Conservation (phyloP, 2,329 filamentous ascomycete genomes). For the Aureobasidium pullulans region DNA sequence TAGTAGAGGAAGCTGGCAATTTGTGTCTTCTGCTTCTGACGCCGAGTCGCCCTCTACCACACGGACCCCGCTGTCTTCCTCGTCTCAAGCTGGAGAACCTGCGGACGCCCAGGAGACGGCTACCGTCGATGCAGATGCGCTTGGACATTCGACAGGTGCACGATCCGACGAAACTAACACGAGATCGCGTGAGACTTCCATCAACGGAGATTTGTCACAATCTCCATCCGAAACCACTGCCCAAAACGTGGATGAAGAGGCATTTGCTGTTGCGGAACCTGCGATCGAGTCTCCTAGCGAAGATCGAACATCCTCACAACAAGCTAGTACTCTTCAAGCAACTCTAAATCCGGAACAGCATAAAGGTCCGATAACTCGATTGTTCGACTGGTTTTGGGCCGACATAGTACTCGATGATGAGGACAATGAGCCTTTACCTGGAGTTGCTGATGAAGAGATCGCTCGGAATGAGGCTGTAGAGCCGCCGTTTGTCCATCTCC, state of each 20-base stretch:
- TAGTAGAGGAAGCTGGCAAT: conserved; percentile 8
- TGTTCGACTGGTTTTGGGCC: conserved; percentile 43
- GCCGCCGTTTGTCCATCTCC: conserved; percentile 48
- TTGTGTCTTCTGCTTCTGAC: not conserved
- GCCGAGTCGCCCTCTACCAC: not conserved
- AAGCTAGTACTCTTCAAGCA: not conserved
- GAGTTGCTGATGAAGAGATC: conserved; percentile 47
- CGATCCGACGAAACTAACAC: too few species aligned
- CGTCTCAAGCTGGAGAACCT: not conserved
- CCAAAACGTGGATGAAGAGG: not conserved
- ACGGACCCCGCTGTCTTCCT: not conserved
- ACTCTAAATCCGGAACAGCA: not conserved
- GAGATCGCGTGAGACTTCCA: too few species aligned
- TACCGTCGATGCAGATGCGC: not conserved
- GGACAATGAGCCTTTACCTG: conserved; percentile 17
- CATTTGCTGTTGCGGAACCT: not conserved
- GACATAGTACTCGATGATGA: conserved; percentile 31
- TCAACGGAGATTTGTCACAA: not conserved
- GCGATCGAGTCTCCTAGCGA: not conserved
- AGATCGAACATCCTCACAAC: not conserved
- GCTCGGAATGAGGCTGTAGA: conserved; percentile 54
- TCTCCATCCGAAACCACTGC: not conserved
- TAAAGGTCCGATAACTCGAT: conserved; percentile 12
- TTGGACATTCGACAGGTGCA: not conserved
- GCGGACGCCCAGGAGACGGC: not conserved